A percentile compares a stretch with the other conserved stretches of the same genome.
phyloP scores from a whole-genome alignment of 2,329 filamentous ascomycete species.

The Fusarium decemcellulare region DNA sequence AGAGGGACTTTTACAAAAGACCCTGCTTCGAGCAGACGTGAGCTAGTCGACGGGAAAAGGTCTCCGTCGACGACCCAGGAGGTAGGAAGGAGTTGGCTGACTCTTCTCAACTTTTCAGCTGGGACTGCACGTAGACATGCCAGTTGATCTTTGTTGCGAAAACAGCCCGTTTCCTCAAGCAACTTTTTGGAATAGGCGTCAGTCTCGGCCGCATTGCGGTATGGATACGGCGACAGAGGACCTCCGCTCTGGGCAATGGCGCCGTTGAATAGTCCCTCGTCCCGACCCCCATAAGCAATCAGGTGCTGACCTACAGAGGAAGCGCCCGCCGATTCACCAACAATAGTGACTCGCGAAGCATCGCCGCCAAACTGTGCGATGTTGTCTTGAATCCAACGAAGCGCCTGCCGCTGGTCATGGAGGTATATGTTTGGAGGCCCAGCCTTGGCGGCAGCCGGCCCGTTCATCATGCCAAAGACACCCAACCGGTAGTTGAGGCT shows the following conservation, averaged over 20 bases:
- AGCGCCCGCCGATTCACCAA: background rate
- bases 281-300: background rate
- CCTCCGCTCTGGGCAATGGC: background rate
- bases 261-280: background rate
- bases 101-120: background rate
- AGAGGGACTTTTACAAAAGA: background rate
- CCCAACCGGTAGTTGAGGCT: background rate
- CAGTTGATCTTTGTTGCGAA: background rate
- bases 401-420: background rate
- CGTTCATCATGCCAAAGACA: background rate
- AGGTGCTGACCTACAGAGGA: background rate
- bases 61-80: background rate
- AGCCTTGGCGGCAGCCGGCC: background rate
- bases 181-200: background rate
- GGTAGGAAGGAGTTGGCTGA: background rate
- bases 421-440: background rate
- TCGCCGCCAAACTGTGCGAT: background rate
- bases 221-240: background rate
- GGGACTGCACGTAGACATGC: background rate
- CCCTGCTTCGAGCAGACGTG: background rate
- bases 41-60: background rate
- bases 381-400: background rate
- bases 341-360: background rate
- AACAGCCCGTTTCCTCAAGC: background rate
- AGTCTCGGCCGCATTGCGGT: background rate